Conservation (phyloP, 441 rosid genomes). For the Aquilaria agallochum region DNA sequence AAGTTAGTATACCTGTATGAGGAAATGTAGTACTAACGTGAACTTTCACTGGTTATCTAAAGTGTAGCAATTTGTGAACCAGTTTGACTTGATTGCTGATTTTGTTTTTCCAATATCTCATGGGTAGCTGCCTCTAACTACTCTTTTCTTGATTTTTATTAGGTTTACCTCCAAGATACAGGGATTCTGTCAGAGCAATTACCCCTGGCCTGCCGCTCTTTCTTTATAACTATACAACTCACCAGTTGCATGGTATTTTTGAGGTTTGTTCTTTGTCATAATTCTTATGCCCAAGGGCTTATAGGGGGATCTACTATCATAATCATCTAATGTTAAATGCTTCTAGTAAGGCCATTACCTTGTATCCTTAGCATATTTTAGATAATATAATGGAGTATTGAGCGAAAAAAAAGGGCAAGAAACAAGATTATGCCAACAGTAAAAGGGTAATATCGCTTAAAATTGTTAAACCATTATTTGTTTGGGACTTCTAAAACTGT, state of each 20-base stretch:
- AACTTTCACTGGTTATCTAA: no score
- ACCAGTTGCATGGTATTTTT: conserved; percentile 95
- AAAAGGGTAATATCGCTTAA: no score
- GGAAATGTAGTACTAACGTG: background rate
- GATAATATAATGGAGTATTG: no score
- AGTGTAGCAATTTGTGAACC: no score
- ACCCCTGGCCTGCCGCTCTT: conserved; percentile 96
- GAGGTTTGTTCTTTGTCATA: conserved; percentile 54
- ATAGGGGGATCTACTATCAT: no score
- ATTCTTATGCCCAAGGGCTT: background rate
- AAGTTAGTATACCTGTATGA: background rate
- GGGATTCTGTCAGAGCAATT: conserved; percentile 97
- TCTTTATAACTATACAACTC: conserved; percentile 97
- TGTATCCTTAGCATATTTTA: no score
- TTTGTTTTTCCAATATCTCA: background rate
- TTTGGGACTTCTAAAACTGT: no score
- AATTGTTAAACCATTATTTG: no score
- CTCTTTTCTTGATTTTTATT: conserved; percentile 14
- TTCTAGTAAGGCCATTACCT: no score
- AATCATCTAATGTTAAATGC: no score
- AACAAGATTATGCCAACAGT: no score
- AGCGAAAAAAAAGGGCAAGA: no score
- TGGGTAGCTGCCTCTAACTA: conserved; percentile 8
- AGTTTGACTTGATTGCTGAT: background rate
- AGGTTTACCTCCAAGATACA: conserved; percentile 97